phyloP scores from a whole-genome alignment of 768 basidiomycete genomes.

The Leccinum incarnatum region DNA sequence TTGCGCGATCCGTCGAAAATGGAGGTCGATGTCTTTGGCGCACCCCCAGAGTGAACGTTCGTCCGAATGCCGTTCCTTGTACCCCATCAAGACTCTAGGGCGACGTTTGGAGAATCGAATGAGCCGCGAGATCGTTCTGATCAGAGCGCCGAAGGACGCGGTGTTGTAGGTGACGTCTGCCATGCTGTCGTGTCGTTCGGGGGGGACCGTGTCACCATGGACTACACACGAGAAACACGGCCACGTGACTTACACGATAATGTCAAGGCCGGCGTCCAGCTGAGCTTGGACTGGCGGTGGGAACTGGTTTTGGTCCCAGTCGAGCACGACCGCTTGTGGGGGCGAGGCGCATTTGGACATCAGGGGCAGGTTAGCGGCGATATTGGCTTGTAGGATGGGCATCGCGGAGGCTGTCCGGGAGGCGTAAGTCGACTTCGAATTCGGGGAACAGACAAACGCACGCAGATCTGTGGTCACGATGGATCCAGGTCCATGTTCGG shows the following conservation, averaged over 20 bases:
- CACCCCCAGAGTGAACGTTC: slow-evolving; percentile 77
- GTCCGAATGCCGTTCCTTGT: slow-evolving; percentile 79
- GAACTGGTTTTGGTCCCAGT: slow-evolving; percentile 71
- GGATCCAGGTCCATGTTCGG: slow-evolving; percentile 22
- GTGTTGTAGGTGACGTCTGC: slow-evolving; percentile 94
- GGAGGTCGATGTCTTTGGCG: slow-evolving; percentile 48
- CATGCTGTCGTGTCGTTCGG: slow-evolving; percentile 53
- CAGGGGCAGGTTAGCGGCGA: slow-evolving; percentile 42
- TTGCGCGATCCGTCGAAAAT: slow-evolving; percentile 53
- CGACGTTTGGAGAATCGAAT: slow-evolving; percentile 33
- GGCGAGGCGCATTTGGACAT: slow-evolving; percentile 26
- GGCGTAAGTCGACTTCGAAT: background rate
- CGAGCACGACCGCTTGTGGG: slow-evolving; percentile 45
- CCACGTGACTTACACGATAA: slow-evolving; percentile 58
- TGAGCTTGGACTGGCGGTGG: slow-evolving; percentile 44
- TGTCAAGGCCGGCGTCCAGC: slow-evolving; percentile 46
- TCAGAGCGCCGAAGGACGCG: slow-evolving; percentile 72
- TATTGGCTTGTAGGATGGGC: slow-evolving; percentile 72
- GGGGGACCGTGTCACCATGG: background rate
- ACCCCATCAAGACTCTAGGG: slow-evolving; percentile 66
- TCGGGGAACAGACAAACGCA: slow-evolving; percentile 33
- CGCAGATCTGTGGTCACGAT: slow-evolving; percentile 73
- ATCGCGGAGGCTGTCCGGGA: slow-evolving; percentile 69
- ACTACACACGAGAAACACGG: background rate
- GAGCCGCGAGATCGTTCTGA: slow-evolving; percentile 61